Percentiles rank a stretch among this genome's conserved stretches.
phyloP scores from a whole-genome alignment of 352 stramenopile genomes.

The Phytophthora megakarya region DNA sequence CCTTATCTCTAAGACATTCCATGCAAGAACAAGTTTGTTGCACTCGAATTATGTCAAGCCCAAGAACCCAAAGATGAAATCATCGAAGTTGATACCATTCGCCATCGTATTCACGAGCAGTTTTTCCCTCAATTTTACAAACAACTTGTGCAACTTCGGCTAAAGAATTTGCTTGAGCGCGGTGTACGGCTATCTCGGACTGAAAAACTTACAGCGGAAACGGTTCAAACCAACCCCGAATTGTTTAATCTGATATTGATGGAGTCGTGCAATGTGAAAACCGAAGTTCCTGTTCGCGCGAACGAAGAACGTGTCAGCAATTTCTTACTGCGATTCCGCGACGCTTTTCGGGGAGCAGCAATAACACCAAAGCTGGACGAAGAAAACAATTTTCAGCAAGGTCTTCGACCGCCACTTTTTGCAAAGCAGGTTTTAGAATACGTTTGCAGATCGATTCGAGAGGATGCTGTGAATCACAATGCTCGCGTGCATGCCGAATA shows the following conservation, averaged over 20 bases:
- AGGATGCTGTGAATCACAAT: slow-evolving; percentile 53
- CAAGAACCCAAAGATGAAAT: slow-evolving; percentile 54
- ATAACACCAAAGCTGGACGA: slow-evolving; percentile 30
- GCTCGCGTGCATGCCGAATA: slow-evolving; percentile 50
- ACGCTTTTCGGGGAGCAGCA: slow-evolving; percentile 66
- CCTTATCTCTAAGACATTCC: slow-evolving; percentile 52
- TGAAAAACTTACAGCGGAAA: slow-evolving; percentile 28
- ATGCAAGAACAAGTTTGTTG: slow-evolving; percentile 66
- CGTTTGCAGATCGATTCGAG: slow-evolving; percentile 38
- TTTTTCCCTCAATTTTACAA: slow-evolving; percentile 44
- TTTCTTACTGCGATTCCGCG: slow-evolving; percentile 63
- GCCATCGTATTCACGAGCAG: slow-evolving; percentile 48
- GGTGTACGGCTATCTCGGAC: slow-evolving; percentile 14
- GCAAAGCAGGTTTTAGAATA: slow-evolving; percentile 47
- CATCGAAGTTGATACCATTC: slow-evolving; percentile 42
- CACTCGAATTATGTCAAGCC: slow-evolving; percentile 69
- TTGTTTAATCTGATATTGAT: slow-evolving; percentile 57
- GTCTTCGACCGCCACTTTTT: slow-evolving; percentile 24
- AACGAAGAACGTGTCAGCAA: slow-evolving; percentile 55
- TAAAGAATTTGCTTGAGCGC: slow-evolving; percentile 15
- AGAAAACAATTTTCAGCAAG: slow-evolving; percentile 24
- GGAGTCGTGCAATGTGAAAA: slow-evolving; percentile 53
- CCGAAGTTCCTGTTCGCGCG: slow-evolving; percentile 43
- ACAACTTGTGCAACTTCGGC: slow-evolving; percentile 29
- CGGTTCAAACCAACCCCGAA: slow-evolving; percentile 22